These are phyloP conservation scores for Antitrichia curtipendula DNA, from an alignment of 225 moss, liverwort and hornwort species.

Conservation along the genomic window DNA sequence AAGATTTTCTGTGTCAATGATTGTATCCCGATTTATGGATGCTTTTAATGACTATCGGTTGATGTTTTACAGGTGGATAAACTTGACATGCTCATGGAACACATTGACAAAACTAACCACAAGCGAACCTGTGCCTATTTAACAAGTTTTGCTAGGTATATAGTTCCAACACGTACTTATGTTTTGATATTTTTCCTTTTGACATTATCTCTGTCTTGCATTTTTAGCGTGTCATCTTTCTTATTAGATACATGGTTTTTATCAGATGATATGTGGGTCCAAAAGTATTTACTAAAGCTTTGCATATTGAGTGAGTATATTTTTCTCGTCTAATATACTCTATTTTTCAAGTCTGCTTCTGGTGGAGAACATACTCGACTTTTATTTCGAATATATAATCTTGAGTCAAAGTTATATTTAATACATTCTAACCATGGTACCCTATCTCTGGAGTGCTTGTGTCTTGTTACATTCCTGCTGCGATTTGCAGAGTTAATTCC, in stretches of 20 bases:
- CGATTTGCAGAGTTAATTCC: background rate
- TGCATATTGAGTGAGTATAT: background rate
- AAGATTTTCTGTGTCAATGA: background rate
- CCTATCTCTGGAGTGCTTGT: background rate
- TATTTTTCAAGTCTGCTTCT: background rate
- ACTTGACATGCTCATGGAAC: conserved; percentile 69
- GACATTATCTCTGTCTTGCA: background rate
- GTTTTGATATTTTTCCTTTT: background rate
- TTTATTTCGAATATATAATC: background rate
- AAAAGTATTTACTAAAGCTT: background rate
- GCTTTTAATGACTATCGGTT: background rate
- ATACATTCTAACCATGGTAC: background rate
- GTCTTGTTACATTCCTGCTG: background rate
- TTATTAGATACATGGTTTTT: background rate
- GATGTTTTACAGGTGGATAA: conserved; percentile 63
- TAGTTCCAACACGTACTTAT: background rate
- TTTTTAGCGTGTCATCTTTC: background rate
- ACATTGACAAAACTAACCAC: conserved; percentile 90
- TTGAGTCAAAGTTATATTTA: background rate
- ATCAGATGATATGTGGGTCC: background rate
- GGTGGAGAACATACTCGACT: background rate
- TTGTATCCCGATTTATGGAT: background rate
- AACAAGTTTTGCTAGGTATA: conserved; percentile 87
- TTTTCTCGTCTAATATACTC: background rate
- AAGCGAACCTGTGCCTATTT: conserved; percentile 93